Percentiles rank a stretch among this genome's conserved stretches.
Evolutionary conservation across 768 basidiomycete species (phyloP).

Genomic region (Pleurotus ostreatus): DNA sequence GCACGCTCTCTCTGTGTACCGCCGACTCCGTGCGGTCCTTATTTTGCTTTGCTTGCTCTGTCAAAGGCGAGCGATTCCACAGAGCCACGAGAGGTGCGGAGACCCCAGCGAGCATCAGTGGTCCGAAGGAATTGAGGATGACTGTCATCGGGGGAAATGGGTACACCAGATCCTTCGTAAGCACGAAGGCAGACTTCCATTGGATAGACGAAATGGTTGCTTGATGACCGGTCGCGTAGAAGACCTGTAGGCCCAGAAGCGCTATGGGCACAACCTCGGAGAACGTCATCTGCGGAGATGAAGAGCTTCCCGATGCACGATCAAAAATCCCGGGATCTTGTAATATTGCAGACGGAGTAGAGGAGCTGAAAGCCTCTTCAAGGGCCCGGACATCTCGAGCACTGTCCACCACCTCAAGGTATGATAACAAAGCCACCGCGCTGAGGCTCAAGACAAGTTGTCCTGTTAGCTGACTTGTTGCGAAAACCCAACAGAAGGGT

Average conservation of each 20-base stretch:
- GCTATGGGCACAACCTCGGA: slow-evolving; percentile 70
- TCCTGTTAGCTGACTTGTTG: slow-evolving; percentile 73
- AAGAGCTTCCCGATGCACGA: slow-evolving; percentile 16
- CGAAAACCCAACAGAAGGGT: slow-evolving; percentile 56
- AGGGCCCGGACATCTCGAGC: slow-evolving; percentile 65
- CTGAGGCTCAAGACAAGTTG: slow-evolving; percentile 72
- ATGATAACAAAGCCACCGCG: slow-evolving; percentile 63
- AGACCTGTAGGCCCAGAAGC: slow-evolving; percentile 70
- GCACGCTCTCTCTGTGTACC: slow-evolving; percentile 35
- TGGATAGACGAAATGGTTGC: slow-evolving; percentile 85
- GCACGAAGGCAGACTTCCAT: slow-evolving; percentile 91
- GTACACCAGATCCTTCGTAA: slow-evolving; percentile 65
- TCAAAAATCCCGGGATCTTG: slow-evolving; percentile 18
- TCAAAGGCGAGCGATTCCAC: slow-evolving; percentile 80
- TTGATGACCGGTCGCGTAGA: slow-evolving; percentile 92
- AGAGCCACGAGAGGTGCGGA: slow-evolving; percentile 68
- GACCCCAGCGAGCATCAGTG: slow-evolving; percentile 60
- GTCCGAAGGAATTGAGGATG: slow-evolving; percentile 72
- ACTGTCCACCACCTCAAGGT: slow-evolving; percentile 80
- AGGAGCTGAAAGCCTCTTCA: slow-evolving; percentile 44
- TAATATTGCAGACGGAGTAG: slow-evolving; percentile 38
- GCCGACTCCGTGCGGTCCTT: slow-evolving; percentile 2
- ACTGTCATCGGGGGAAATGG: slow-evolving; percentile 75
- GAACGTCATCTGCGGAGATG: slow-evolving; percentile 43
- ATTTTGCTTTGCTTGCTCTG: neutral